Base-by-base conservation (phyloP, 495 filamentous ascomycete genomes). In the Daldinia loculata region DNA sequence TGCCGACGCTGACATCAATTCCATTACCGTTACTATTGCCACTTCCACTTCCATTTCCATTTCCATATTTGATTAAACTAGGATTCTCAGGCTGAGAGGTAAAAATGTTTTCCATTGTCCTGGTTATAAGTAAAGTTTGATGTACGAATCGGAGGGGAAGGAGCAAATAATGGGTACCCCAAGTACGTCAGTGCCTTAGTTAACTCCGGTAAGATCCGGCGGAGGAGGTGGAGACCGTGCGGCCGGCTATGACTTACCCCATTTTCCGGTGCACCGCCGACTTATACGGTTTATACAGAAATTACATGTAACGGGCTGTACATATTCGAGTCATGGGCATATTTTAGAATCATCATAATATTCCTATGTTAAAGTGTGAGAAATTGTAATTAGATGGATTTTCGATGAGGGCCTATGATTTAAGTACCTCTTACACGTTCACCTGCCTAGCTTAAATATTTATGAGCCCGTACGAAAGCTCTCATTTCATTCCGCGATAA, bases 21-120 rank as follows among this genome's bases (percentile, higher is more conserved):
- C 29, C 62, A 53, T 69, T 61, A 55, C 53, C 17, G 36, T 55
- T 63, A n/a, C 34, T 34, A 27, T 17, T 9, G 4, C 38, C 2
- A 14, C 11, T 30, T 19, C n/a, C 2, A 45, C 9, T 36, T 0
- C 32, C 9, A 34, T 34, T 34, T 11, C 34, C 12, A 14, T 36
- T 14, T 36, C 32, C 32, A 3, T 11, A 11, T 1, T 53, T 39
- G 30, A 15, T 51, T 14, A 26, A 14, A 24, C 22, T 17, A n/a
- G 50, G 24, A 29, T 53, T 53, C 12, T 15, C 2, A n/a, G 50
- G 50, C 34, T 36, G 34, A 7, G 53, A 56, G 22, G 32, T 4
- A 15, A 29, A 8, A 9, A 9, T 19, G 3, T n/a, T 56, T 27
- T 52, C 53, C 53, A 56, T 56, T 6, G 7, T 12, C 11, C 3